Percentiles rank a stretch among this genome's conserved stretches.
Evolutionary conservation across 2,329 filamentous ascomycete species (phyloP).

Genomic region (Thermothelomyces thermophilus): DNA sequence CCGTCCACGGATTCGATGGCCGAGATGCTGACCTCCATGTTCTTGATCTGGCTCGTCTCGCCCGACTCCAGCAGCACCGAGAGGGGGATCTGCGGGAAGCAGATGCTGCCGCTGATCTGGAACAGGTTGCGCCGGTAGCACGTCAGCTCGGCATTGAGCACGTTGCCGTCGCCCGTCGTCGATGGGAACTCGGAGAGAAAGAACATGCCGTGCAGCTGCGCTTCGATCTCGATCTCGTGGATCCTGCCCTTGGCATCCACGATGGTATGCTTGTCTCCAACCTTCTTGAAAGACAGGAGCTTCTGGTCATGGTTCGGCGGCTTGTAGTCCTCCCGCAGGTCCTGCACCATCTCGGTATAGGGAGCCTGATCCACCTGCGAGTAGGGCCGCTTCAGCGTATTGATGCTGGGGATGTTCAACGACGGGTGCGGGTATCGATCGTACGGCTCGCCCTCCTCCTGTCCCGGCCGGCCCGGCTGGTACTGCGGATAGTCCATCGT

Average conservation of each 20-base stretch:
- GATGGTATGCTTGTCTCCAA: constrained; percentile 54
- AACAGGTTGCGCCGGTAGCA: constrained; percentile 95
- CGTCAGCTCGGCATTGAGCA: constrained; percentile 73
- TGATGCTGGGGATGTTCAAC: constrained; percentile 40
- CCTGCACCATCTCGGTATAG: constrained; percentile 56
- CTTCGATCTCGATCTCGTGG: constrained; percentile 56
- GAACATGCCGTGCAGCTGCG: constrained; percentile 84
- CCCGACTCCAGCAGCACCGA: constrained; percentile 79
- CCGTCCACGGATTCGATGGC: constrained; percentile 94
- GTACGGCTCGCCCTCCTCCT: constrained; percentile 49
- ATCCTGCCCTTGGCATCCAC: constrained; percentile 54
- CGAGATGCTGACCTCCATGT: constrained; percentile 80
- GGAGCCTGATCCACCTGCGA: constrained; percentile 47
- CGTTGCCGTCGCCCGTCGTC: constrained; percentile 49
- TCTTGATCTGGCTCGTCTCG: constrained; percentile 74
- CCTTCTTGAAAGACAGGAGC: constrained; percentile 50
- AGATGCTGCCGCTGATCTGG: constrained; percentile 69
- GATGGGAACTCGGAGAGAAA: constrained; percentile 75
- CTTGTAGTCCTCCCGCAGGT: constrained; percentile 53
- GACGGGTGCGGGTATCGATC: constrained; percentile 45
- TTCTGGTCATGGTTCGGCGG: constrained; percentile 56
- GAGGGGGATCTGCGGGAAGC: constrained; percentile 49
- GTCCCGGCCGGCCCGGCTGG: constrained; percentile 46
- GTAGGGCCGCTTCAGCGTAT: constrained; percentile 52
- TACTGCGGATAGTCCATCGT: constrained; percentile 43